These are phyloP conservation scores for Aspergillus latus DNA, from an alignment of 2,329 filamentous ascomycete species.

Conservation along the genomic window DNA sequence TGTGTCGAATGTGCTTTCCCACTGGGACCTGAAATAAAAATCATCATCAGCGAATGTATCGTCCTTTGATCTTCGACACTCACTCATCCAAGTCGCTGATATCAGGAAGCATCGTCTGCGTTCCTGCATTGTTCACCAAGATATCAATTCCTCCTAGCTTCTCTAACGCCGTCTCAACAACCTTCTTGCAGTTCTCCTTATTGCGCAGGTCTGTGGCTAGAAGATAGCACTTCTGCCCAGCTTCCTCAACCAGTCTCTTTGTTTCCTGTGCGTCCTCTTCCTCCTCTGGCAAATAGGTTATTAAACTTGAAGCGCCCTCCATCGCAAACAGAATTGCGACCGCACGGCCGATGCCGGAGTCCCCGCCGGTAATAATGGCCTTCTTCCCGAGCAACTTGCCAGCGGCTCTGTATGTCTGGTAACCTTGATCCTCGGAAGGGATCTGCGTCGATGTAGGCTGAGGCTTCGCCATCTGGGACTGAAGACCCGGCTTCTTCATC, in stretches of 20 bases:
- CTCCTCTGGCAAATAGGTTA: conserved; percentile 73
- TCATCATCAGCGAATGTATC: background rate
- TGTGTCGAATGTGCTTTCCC: conserved; percentile 74
- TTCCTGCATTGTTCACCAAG: conserved; percentile 66
- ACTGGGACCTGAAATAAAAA: conserved; percentile 62
- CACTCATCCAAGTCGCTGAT: conserved; percentile 71
- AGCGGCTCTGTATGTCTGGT: conserved; percentile 70
- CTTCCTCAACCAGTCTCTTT: conserved; percentile 66
- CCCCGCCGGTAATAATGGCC: conserved; percentile 77
- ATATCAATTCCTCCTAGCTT: conserved; percentile 71
- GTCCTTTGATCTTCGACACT: background rate
- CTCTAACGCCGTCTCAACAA: conserved; percentile 66
- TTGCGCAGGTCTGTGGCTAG: conserved; percentile 64
- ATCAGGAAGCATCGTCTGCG: conserved; percentile 70
- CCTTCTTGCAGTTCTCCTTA: conserved; percentile 66
- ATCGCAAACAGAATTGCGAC: conserved; percentile 75
- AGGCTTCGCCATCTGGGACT: conserved; percentile 56
- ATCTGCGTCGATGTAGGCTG: conserved; percentile 64
- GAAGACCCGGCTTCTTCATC: conserved; percentile 54
- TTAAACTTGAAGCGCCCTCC: conserved; percentile 73
- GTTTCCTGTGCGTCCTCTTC: conserved; percentile 74
- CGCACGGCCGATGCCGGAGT: conserved; percentile 75
- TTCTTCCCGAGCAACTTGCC: conserved; percentile 74
- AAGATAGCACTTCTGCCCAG: conserved; percentile 65
- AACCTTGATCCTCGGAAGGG: conserved; percentile 66